phyloP scores from a whole-genome alignment of 116 monocot genomes.

The Posidonia oceanica region DNA sequence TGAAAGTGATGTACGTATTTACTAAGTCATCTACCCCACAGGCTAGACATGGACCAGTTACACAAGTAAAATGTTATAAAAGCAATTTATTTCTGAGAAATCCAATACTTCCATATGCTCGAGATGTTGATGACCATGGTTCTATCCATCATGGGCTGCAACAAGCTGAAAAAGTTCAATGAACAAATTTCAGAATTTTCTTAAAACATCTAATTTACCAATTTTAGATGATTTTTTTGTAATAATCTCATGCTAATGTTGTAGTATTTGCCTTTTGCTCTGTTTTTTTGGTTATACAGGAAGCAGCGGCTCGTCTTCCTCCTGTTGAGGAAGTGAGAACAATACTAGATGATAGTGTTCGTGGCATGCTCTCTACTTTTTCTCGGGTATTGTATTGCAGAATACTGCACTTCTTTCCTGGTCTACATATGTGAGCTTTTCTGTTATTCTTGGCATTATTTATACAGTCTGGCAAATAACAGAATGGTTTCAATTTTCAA shows the following conservation, averaged over 20 bases:
- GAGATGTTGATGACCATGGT: too few species aligned
- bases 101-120: too few species aligned
- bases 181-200: too few species aligned
- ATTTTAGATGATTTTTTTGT: neutral
- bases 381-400: constrained; percentile 36
- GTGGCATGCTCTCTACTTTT: constrained; percentile 65
- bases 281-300: constrained; percentile 26
- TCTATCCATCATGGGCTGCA: too few species aligned
- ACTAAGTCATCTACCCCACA: too few species aligned
- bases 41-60: too few species aligned
- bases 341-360: constrained; percentile 31
- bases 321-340: constrained; percentile 67
- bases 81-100: too few species aligned
- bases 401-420: neutral
- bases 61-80: too few species aligned
- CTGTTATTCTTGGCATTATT: neutral
- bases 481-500: too few species aligned
- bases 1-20: too few species aligned
- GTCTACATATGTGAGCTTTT: neutral
- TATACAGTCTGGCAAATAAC: neutral
- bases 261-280: neutral
- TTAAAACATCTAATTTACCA: too few species aligned
- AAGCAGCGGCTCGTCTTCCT: constrained; percentile 46
- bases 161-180: too few species aligned
- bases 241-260: neutral